Evolutionary conservation across 2,329 filamentous ascomycete species (phyloP).

Genomic region (Penicillium sp.): DNA sequence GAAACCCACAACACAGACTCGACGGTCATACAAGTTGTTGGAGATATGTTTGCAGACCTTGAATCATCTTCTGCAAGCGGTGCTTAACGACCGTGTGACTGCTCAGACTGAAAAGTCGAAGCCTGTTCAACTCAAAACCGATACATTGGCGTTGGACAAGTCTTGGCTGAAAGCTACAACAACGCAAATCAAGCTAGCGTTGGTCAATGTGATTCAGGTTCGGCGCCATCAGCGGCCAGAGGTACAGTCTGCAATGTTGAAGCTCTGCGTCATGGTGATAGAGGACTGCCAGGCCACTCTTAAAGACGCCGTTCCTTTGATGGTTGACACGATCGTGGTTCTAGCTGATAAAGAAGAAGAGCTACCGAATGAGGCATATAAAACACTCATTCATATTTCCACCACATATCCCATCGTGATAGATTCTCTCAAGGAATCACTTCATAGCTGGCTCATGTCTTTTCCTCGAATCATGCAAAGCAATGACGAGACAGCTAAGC

Average conservation of each 20-base stretch:
- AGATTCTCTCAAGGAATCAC: constrained; percentile 66
- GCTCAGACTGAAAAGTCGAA: constrained; percentile 15
- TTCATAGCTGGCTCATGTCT: constrained; percentile 79
- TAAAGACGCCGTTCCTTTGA: constrained; percentile 65
- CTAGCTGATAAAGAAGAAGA: constrained; percentile 57
- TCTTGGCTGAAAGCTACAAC: constrained; percentile 80
- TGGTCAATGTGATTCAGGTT: constrained; percentile 75
- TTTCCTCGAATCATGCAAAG: constrained; percentile 81
- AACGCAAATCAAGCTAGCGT: constrained; percentile 77
- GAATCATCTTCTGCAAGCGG: constrained; percentile 43
- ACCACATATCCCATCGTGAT: constrained; percentile 62
- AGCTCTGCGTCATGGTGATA: constrained; percentile 72
- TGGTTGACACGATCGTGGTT: constrained; percentile 79
- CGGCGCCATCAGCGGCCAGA: constrained; percentile 69
- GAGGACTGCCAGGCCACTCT: constrained; percentile 78
- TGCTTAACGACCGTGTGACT: constrained; percentile 48
- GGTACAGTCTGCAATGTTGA: constrained; percentile 67
- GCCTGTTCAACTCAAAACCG: constrained; percentile 29
- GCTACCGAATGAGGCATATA: constrained; percentile 33
- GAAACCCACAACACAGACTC: constrained; percentile 65
- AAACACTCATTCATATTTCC: constrained; percentile 60
- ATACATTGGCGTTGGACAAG: constrained; percentile 44
- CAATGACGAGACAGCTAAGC: constrained; percentile 76
- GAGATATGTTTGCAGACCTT: constrained; percentile 62
- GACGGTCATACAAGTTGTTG: constrained; percentile 65